Percentiles rank a stretch among this genome's conserved stretches.
These are phyloP conservation scores for Puccinia hordei DNA, from an alignment of 1,284 basidiomycete genomes.

Conservation along the genomic window DNA sequence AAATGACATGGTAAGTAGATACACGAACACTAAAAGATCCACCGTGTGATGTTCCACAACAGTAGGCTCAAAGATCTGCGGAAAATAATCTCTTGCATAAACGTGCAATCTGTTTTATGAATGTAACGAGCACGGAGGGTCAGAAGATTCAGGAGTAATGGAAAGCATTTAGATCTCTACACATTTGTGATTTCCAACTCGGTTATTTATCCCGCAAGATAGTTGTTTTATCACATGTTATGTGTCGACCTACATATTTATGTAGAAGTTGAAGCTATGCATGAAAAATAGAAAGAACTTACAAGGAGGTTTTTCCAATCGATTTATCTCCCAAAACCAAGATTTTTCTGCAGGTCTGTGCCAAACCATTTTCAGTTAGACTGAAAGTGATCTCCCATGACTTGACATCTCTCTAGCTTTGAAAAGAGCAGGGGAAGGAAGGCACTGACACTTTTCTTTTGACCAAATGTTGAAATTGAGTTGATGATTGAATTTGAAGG, in stretches of 20 bases:
- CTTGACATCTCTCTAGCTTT: background rate
- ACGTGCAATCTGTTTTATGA: background rate
- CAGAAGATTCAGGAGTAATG: background rate
- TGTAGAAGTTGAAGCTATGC: background rate
- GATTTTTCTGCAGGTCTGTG: background rate
- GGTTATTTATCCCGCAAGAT: background rate
- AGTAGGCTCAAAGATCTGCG: conserved; percentile 57
- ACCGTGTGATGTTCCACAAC: conserved; percentile 58
- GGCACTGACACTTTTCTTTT: background rate
- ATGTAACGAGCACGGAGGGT: background rate
- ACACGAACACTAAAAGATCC: conserved; percentile 49
- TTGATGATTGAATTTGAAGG: conserved; percentile 10
- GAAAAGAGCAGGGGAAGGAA: background rate
- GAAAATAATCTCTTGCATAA: conserved; percentile 11
- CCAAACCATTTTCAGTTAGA: background rate
- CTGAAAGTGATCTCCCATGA: background rate
- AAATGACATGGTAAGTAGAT: too few relatives aligned
- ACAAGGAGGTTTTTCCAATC: conserved; percentile 16
- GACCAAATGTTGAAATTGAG: background rate
- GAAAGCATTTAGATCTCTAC: background rate
- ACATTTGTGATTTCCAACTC: background rate
- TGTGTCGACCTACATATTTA: too few relatives aligned
- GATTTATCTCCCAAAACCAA: conserved; percentile 21
- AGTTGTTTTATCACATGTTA: background rate
- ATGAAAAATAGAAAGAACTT: background rate